Evolutionary conservation across 768 basidiomycete species (phyloP), one percentile per base, ranked within the genome.

Genomic region (Termitomyces sp.): DNA sequence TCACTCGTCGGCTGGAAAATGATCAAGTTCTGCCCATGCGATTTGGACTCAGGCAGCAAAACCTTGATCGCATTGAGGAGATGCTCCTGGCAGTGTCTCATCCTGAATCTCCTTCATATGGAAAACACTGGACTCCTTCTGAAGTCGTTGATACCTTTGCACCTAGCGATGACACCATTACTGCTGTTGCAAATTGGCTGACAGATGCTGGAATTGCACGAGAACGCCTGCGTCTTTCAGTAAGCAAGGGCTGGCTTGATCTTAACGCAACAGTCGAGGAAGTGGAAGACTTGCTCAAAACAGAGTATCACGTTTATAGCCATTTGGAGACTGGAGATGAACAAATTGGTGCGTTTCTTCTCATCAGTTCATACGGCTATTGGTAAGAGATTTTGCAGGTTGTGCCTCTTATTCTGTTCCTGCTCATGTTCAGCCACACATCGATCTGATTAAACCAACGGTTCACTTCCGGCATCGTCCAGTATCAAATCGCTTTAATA

Each of bases 91-190:
- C 75, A 34, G 76, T 83, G 20, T 77, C 82, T 2, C 75, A 82
- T 55, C 81, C 82, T 3, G 75, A 77, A 24, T 82, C 81, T 1
- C 71, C 71, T 6, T 71, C 70, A 61, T 84, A 82, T 60, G 81
- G 81, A 15, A 68, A 77, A 55, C 82, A 83, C 62, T 81, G 77
- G 74, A 67, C 73, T 5, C 66, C 81, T 4, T 70, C 69, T 2
- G 64, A 78, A 52, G 72, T 83, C 28, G 72, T 76, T 5, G 68
- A 73, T 18, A 71, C 73, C 10, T 84, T 84, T 68, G 68, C 77
- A 1, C 79, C 82, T 18, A 72, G 70, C 24, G 56, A 59, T 10
- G 76, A 78, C 31, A 71, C 78, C 12, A 68, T 81, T 42, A 62
- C 70, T 15, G 62, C 74, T 7, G 80, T 83, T 22, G 69, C 60